Evolutionary conservation across 768 basidiomycete genomes (phyloP), one percentile per base, ranked within the genome.

Genomic region (Cystobasidium ongulense): DNA sequence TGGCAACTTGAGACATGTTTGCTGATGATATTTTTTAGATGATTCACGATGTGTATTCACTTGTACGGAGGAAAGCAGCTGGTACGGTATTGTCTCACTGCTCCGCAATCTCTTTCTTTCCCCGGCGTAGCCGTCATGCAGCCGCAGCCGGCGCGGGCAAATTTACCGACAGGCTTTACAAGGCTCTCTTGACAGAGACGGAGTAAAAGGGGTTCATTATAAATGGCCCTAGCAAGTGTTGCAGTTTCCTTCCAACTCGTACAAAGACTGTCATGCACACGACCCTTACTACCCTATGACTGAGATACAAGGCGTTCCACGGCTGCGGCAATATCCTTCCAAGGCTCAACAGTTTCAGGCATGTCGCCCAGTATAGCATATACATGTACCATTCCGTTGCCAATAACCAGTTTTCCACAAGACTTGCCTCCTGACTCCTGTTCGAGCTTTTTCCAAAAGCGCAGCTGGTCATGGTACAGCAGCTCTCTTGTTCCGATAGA

Each of bases 401-500:
- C 63, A 1, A 64, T 41, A 64, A 64, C 63, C 4, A 64, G 38
- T 2, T 29, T 35, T 1, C 43, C 43, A 39, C 63, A 39, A 15
- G 36, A 39, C 17, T 13, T 27, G 43, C 43, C 38, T 35, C 25
- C 15, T n/a, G 63, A 64, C 23, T 39, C 33, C 39, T 64, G 18
- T 35, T 41, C 2, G 4, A 64, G 33, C 35, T 64, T 64, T 2
- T 46, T 23, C 63, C 63, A 64, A 27, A 64, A 64, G 36, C 27
- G 31, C 8, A 39, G 38, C 18, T 39, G 36, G 25, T 64, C 63
- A n/a, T 64, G 17, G 27, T 64, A 64, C 7, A 64, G 43, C 5
- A 64, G 63, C 38, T 64, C 63, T 17, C 63, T 27, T 15, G 63
- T 64, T 2, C 63, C 63, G 63, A 64, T 46, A 39, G 63, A 64